Evolutionary conservation across 2,329 filamentous ascomycete species (phyloP).

Genomic region (Colletotrichum graminicola): DNA sequence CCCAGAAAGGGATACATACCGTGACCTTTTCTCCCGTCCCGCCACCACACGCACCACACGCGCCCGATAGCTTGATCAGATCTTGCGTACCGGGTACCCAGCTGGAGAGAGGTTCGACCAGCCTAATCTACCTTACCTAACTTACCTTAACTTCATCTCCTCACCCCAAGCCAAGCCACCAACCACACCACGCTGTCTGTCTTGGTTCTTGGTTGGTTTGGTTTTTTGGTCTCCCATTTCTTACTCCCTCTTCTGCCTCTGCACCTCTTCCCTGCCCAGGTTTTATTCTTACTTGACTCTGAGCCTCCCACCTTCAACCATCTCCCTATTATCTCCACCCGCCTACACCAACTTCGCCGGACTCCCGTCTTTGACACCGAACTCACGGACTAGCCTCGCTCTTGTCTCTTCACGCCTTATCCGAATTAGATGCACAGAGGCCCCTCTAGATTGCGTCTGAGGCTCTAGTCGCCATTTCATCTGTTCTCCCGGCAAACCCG

Average conservation of each 20-base stretch:
- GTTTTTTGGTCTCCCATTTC: constrained; percentile 31
- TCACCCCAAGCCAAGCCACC: constrained; percentile 39
- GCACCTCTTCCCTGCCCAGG: constrained; percentile 33
- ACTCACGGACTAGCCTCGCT: constrained; percentile 36
- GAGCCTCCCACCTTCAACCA: constrained; percentile 33
- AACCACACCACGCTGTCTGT: constrained; percentile 37
- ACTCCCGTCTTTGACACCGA: constrained; percentile 40
- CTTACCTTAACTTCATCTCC: constrained; percentile 36
- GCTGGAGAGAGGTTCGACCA: constrained; percentile 37
- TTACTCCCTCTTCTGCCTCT: constrained; percentile 23
- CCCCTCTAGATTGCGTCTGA: constrained; percentile 42
- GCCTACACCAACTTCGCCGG: constrained; percentile 34
- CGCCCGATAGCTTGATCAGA: constrained; percentile 44
- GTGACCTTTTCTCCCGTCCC: constrained; percentile 41
- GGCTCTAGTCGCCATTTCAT: constrained; percentile 44
- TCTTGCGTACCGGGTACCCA: constrained; percentile 42
- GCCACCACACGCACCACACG: constrained; percentile 42
- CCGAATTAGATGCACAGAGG: constrained; percentile 44
- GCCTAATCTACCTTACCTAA: constrained; percentile 33
- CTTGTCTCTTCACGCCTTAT: constrained; percentile 27
- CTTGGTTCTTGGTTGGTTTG: constrained; percentile 34
- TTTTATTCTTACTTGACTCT: constrained; percentile 42
- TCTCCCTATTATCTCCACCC: constrained; percentile 40
- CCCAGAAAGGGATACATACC: constrained; percentile 36
- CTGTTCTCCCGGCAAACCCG: constrained; percentile 46